These are phyloP conservation scores for Mycena pura DNA, from an alignment of 768 basidiomycete species.

Conservation along the genomic window DNA sequence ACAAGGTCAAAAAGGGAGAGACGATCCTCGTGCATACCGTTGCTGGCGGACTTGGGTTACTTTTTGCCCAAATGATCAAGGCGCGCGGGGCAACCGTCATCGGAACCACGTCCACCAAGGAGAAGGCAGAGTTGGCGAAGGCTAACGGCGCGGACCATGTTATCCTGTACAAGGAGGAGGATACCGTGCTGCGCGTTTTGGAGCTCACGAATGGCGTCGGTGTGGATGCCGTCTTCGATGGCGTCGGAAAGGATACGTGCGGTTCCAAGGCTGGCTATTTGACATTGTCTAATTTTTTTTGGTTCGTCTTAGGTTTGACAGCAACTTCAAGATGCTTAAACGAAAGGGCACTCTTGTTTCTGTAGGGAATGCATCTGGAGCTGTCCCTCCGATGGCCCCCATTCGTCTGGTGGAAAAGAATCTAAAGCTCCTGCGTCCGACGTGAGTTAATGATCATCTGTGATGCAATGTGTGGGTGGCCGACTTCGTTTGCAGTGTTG, in stretches of 20 bases:
- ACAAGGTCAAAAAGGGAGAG: slow-evolving; percentile 82
- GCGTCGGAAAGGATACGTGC: slow-evolving; percentile 96
- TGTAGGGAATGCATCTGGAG: slow-evolving; percentile 91
- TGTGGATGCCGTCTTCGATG: slow-evolving; percentile 89
- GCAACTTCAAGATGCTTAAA: slow-evolving; percentile 79
- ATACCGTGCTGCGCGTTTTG: slow-evolving; percentile 74
- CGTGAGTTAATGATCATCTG: slow-evolving; percentile 49
- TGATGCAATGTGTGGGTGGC: neutral
- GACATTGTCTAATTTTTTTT: neutral
- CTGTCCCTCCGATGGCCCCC: slow-evolving; percentile 77
- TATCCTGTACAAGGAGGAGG: slow-evolving; percentile 78
- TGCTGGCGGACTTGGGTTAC: slow-evolving; percentile 85
- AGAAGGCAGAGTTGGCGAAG: slow-evolving; percentile 84
- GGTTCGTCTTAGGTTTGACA: slow-evolving; percentile 66
- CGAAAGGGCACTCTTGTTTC: slow-evolving; percentile 91
- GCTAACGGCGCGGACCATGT: slow-evolving; percentile 86
- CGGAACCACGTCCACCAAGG: slow-evolving; percentile 86
- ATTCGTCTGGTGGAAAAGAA: slow-evolving; percentile 83
- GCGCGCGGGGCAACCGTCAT: slow-evolving; percentile 86
- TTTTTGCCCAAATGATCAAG: slow-evolving; percentile 73
- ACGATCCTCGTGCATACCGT: slow-evolving; percentile 87
- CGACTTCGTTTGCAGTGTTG: slow-evolving; percentile 53
- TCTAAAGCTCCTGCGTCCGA: slow-evolving; percentile 77
- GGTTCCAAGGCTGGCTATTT: slow-evolving; percentile 33
- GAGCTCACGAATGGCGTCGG: slow-evolving; percentile 82